A percentile compares a stretch with the other conserved stretches of the same genome.
Conservation (phyloP, 257 asterid genomes). For the Euphrasia confusa region DNA sequence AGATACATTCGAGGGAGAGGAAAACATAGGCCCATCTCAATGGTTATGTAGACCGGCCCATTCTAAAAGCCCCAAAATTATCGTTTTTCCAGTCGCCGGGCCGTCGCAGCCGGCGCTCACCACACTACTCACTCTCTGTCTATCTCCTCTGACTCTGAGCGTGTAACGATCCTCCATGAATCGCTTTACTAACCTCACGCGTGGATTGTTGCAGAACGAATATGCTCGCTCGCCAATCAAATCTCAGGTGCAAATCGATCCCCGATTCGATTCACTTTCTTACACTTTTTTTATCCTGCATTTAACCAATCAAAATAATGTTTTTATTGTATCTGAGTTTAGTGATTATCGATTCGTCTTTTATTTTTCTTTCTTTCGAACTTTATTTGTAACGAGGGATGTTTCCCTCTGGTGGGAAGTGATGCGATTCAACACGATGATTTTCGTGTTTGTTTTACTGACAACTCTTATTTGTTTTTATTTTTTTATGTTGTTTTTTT, state of each 20-base stretch:
- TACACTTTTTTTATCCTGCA: background rate
- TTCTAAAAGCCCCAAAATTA: background rate
- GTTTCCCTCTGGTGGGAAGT: background rate
- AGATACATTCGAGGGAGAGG: no score
- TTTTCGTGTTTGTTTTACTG: background rate
- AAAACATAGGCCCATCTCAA: no score
- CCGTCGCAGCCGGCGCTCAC: slow-evolving; percentile 4
- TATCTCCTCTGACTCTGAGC: slow-evolving; percentile 2
- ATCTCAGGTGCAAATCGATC: slow-evolving; percentile 23
- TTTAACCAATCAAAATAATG: slow-evolving; percentile 1
- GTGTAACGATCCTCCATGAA: slow-evolving; percentile 25
- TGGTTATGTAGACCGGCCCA: background rate
- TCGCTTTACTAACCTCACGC: slow-evolving; percentile 30
- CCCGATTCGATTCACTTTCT: background rate
- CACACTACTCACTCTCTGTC: slow-evolving; percentile 4
- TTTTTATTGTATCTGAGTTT: background rate
- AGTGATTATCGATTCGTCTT: no score
- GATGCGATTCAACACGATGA: background rate
- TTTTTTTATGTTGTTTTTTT: background rate
- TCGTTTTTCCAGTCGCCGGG: background rate
- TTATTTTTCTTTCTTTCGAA: background rate
- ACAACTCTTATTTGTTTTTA: no score
- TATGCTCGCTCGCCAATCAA: slow-evolving; percentile 18
- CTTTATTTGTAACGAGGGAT: background rate
- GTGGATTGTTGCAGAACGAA: slow-evolving; percentile 28